These are phyloP conservation scores for Suillus cothurnatus DNA, from an alignment of 768 basidiomycete genomes.

Conservation along the genomic window DNA sequence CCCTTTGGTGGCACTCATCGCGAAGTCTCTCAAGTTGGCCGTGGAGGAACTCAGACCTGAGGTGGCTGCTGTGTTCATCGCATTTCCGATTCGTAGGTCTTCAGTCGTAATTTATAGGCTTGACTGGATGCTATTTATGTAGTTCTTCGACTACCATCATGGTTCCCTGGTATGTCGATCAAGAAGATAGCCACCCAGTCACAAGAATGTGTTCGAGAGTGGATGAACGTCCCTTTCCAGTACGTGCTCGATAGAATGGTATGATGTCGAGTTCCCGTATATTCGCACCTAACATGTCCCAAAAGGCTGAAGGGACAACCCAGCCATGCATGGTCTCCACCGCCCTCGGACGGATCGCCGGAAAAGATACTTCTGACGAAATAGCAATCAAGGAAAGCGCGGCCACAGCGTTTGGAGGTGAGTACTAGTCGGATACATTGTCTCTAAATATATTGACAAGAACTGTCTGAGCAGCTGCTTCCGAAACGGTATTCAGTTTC, in stretches of 20 bases:
- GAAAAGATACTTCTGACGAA: conserved; percentile 1
- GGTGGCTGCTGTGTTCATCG: conserved; percentile 19
- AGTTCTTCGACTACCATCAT: conserved; percentile 28
- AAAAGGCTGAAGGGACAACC: conserved; percentile 17
- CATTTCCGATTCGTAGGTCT: conserved; percentile 14
- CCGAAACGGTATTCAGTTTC: conserved; percentile 17
- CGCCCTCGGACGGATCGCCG: conserved; percentile 12
- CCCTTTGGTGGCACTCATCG: conserved; percentile 26
- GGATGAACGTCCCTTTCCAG: conserved; percentile 25
- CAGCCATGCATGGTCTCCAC: conserved; percentile 21
- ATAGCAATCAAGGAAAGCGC: conserved; percentile 19
- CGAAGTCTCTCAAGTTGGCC: conserved; percentile 28
- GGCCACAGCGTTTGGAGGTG: conserved; percentile 25
- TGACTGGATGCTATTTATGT: conserved; percentile 8
- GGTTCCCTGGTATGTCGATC: conserved; percentile 33
- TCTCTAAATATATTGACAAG: neutral
- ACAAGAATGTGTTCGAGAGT: conserved; percentile 19
- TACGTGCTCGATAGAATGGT: conserved; percentile 18
- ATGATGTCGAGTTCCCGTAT: neutral
- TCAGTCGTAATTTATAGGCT: conserved; percentile 3
- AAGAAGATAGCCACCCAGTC: conserved; percentile 24
- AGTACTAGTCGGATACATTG: neutral
- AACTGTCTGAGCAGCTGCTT: conserved; percentile 14
- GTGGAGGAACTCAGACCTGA: conserved; percentile 26
- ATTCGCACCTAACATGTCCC: neutral